Base-by-base conservation (phyloP, 768 basidiomycete species). In the Tricholoma flavovirens region DNA sequence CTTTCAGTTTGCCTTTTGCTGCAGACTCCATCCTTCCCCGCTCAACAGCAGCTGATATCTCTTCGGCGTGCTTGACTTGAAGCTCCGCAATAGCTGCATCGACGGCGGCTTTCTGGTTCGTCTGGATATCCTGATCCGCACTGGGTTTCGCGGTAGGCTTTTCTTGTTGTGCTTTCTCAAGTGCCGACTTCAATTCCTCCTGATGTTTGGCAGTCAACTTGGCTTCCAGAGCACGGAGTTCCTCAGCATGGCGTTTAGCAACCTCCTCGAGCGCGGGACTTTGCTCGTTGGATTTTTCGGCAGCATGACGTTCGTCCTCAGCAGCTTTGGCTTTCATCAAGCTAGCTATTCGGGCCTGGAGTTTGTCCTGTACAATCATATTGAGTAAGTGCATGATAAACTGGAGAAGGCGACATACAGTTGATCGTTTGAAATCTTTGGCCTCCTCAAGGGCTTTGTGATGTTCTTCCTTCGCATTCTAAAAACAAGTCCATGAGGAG, bases 1-100 rank as follows among this genome's bases (percentile, higher is more conserved):
- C 89, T 70, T 90, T 90, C 42, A 91, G 60, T 66, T 86, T 88
- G 32, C 71, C 66, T 71, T 86, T 87, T 21, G 82, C 74, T 1
- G 63, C 72, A 51, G 78, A 75, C 59, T 91, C 89, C 73, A 79
- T 73, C 48, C 88, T 75, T 2, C 89, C 89, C 2, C 81, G 73
- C 50, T 91, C 89, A 6, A 86, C 76, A 1, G 89, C 89, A 5
- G 80, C 74, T 2, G 75, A 75, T 32, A 89, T 80, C 51, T 87
- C 86, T 21, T 80, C 75, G 5, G 75, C 72, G 21, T 82, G 81
- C 38, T 71, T 74, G 10, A 73, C 69, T 50, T 83, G 75, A 56
- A 79, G 75, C 42, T 79, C 77, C 1, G 69, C 71, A 45, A 83
- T 69, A 4, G 80, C 81, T 10, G 74, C 73, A 1, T 73, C 75